Evolutionary conservation across 495 filamentous ascomycete genomes (phyloP), one percentile per base, ranked within the genome.

Genomic region (Entonaema liquescens): DNA sequence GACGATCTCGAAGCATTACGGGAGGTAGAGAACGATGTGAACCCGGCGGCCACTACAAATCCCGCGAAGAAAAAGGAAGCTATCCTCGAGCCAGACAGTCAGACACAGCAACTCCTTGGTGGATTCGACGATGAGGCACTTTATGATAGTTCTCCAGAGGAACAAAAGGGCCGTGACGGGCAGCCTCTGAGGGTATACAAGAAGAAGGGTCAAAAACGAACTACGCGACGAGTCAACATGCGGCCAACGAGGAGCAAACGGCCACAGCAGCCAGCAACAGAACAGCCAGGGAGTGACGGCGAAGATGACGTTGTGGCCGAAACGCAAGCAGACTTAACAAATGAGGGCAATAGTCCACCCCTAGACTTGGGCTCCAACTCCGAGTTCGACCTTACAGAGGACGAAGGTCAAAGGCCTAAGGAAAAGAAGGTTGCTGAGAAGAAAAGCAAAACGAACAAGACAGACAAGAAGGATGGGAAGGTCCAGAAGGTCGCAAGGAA

Each of bases 151-250:
- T 79, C 79, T 1, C 82, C 83, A 2, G 81, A 84, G 12, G 83
- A 85, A 21, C 67, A 67, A 12, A 66, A 83, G 2, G 81, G 84
- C 47, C 76, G 76, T 19, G 63, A 79, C 28, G 87, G 86, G 1
- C 80, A 83, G 11, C 84, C 87, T 0, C 72, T 87, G 19, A 88
- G 85, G 55, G 79, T 87, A 2, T 97, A 89, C 82, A 97, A 97
- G 82, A 98, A 98, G 85, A 93, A 90, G 79, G 95, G 95, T 0
- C 89, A 93, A 75, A 98, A 98, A 80, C 86, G 95, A 44, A 93
- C 91, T 35, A 97, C 95, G 2, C 83, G 91, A 56, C 79, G 86
- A 40, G 88, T 91, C n/a, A 91, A 87, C 40, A 95, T 97, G 89
- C 88, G 74, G 53, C 86, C 86, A 15, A 81, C 78, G 6, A 62